Percentiles rank a stretch among this genome's conserved stretches.
Conservation (phyloP, 1,284 basidiomycete species). For the Cystobasidium slooffiae region DNA sequence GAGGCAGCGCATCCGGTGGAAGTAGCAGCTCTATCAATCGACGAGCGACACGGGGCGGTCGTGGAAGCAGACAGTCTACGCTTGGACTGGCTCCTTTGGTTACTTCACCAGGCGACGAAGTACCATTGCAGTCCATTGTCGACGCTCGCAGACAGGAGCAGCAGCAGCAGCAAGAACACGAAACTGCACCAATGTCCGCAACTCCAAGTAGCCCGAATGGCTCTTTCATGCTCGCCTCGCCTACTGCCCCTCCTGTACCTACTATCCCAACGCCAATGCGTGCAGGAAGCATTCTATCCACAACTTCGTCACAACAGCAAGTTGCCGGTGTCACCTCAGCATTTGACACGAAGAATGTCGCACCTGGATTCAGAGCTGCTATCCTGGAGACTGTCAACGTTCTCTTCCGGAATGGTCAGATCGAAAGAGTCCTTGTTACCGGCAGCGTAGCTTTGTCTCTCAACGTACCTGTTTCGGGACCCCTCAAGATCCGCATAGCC, state of each 20-base stretch:
- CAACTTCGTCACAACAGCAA: slow-evolving; percentile 19
- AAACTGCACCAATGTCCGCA: background rate
- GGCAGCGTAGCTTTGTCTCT: slow-evolving; percentile 60
- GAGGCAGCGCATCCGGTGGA: background rate
- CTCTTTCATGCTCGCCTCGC: background rate
- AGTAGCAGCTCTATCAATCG: slow-evolving; percentile 9
- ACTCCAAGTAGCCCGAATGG: slow-evolving; percentile 23
- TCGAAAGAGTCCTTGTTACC: slow-evolving; percentile 60
- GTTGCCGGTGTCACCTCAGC: slow-evolving; percentile 10
- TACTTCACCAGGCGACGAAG: slow-evolving; percentile 12
- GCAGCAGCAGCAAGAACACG: background rate
- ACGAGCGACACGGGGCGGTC: slow-evolving; percentile 27
- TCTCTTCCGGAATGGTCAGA: slow-evolving; percentile 57
- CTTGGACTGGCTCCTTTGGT: slow-evolving; percentile 18
- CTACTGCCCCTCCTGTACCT: slow-evolving; percentile 6
- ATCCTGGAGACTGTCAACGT: slow-evolving; percentile 59
- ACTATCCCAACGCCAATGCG: slow-evolving; percentile 16
- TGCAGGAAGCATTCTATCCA: slow-evolving; percentile 40
- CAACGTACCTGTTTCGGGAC: slow-evolving; percentile 7
- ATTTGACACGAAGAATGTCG: background rate
- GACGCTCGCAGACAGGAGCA: slow-evolving; percentile 14
- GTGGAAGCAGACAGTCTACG: slow-evolving; percentile 37
- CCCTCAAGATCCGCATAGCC: slow-evolving; percentile 58
- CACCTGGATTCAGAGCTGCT: slow-evolving; percentile 23
- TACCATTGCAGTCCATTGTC: slow-evolving; percentile 20